These are phyloP conservation scores for Trichoderma virens DNA, from an alignment of 495 filamentous ascomycete genomes.

Conservation along the genomic window DNA sequence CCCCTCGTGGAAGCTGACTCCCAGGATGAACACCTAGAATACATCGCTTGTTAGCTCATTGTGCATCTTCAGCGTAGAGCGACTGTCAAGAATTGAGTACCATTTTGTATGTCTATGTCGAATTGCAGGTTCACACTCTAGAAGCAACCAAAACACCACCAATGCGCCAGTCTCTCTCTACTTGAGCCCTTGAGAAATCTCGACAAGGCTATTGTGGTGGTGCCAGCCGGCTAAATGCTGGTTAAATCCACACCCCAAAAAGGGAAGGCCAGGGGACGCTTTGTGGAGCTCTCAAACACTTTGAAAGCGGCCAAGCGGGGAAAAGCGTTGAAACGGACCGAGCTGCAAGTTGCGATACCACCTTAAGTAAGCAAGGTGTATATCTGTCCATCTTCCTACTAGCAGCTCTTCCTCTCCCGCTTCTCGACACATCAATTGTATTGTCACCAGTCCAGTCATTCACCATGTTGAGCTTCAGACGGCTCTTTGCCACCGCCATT, in stretches of 20 bases:
- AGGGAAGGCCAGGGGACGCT: background rate
- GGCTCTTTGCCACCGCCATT: slow-evolving; percentile 58
- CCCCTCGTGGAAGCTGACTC: slow-evolving; percentile 74
- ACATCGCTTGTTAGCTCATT: background rate
- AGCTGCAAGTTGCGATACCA: background rate
- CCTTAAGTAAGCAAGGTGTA: background rate
- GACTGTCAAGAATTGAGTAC: background rate
- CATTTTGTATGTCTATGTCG: background rate
- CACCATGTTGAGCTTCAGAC: slow-evolving; percentile 49
- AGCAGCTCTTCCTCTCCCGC: no score
- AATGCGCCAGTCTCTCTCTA: background rate
- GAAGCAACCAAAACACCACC: background rate
- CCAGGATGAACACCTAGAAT: slow-evolving; percentile 71
- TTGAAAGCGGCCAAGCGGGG: background rate
- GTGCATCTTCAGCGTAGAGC: background rate
- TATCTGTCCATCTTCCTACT: slow-evolving; percentile 3
- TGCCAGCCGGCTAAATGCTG: background rate
- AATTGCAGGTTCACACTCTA: background rate
- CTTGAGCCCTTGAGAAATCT: background rate
- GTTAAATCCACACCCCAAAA: background rate
- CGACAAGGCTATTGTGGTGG: background rate
- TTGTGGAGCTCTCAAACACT: background rate
- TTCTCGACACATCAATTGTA: no score
- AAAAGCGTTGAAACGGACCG: background rate
- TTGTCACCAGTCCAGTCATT: no score